A percentile compares a stretch with the other conserved stretches of the same genome.
These are phyloP conservation scores for Saitozyma podzolica DNA, from an alignment of 768 basidiomycete genomes.

Conservation along the genomic window DNA sequence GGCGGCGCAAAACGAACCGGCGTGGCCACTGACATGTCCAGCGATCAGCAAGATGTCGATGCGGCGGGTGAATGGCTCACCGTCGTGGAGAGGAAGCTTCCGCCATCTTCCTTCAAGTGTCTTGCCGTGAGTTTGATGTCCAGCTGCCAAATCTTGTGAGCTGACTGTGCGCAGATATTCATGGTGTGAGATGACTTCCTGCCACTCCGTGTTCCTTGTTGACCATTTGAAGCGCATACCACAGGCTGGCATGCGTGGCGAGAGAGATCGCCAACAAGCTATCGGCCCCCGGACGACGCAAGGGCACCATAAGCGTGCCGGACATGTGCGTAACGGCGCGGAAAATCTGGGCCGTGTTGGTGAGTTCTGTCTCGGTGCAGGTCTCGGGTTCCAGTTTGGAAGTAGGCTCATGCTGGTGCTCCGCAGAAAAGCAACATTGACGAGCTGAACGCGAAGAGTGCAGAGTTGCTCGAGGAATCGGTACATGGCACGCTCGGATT, in stretches of 20 bases:
- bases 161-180: slow-evolving; percentile 19
- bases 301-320: slow-evolving; percentile 22
- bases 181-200: slow-evolving; percentile 13
- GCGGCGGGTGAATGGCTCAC: slow-evolving; percentile 25
- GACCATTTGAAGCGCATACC: slow-evolving; percentile 14
- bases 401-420: no score
- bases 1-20: neutral
- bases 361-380: slow-evolving; percentile 13
- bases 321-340: slow-evolving; percentile 18
- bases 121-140: slow-evolving; percentile 14
- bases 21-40: neutral
- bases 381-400: slow-evolving; percentile 3
- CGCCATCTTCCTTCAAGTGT: slow-evolving; percentile 22
- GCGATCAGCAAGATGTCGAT: slow-evolving; percentile 19
- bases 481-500: slow-evolving; percentile 21
- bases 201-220: neutral
- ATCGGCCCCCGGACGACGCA: slow-evolving; percentile 9
- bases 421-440: no score
- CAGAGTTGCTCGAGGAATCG: slow-evolving; percentile 8
- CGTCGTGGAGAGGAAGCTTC: slow-evolving; percentile 15
- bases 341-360: slow-evolving; percentile 22
- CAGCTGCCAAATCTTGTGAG: neutral
- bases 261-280: slow-evolving; percentile 18
- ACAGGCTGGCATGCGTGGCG: slow-evolving; percentile 17
- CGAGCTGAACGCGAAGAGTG: slow-evolving; percentile 6